Evolutionary conservation across 345 rosid species (phyloP), one percentile per base, ranked within the genome.

Genomic region (Sonneratia alba): DNA sequence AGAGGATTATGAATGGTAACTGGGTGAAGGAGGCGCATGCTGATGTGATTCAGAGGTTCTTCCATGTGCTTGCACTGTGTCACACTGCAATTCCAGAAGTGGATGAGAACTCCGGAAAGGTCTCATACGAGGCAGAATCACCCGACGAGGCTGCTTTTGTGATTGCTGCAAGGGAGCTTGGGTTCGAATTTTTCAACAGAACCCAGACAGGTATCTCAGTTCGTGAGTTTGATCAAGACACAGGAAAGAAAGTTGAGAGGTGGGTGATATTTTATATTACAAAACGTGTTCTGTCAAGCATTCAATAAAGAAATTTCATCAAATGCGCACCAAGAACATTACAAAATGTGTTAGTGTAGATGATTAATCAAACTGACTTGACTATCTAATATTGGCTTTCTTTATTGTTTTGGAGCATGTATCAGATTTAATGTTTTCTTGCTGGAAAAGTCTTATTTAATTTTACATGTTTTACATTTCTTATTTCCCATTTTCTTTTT

Each of bases 51-150:
- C n/a, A 81, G 77, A 77, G 81, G 79, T 92, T 92, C 83, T 95
- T 88, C 71, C 87, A 84, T 45, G 89, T 89, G 78, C 83, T 95
- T 80, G 91, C 99, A 42, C 67, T 90, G 74, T 95, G 99, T 79
- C 99, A 95, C 80, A 86, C 98, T 38, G 99, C 99, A n/a, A 91
- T 95, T 66, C 98, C 99, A 13, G 99, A 95, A 82, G 76, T 81
- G 57, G 83, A 90, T 34, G 98, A 89, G 79, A 91, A 85, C 72
- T 89, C 89, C 34, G 97, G 97, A 7, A 77, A 27, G 73, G 73
- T 79, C 70, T 83, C 87, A 3, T 95, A 92, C 69, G 99, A 95
- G 85, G 97, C 98, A 36, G 99, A 95, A 81, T 95, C 99, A 43
- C 99, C 98, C 22, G 99, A 95, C 77, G 99, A 95, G 79, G 96